phyloP scores from a whole-genome alignment of 192 early-diverging fungal genomes.

The Pilaira anomala region DNA sequence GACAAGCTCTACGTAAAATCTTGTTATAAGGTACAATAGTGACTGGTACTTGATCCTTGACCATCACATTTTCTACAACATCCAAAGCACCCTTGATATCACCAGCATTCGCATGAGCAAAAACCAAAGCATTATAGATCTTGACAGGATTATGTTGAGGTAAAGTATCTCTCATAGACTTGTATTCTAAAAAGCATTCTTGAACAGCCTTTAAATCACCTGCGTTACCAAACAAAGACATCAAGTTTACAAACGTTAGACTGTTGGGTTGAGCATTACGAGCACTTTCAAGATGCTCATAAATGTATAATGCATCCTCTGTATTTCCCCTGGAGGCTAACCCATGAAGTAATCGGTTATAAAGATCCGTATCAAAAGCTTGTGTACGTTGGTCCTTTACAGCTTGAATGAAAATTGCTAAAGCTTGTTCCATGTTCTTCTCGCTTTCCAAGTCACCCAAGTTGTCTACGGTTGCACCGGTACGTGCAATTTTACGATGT shows the following conservation, averaged over 20 bases:
- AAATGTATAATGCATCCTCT: slow-evolving; percentile 30
- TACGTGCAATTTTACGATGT: slow-evolving; percentile 19
- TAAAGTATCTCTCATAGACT: slow-evolving; percentile 6
- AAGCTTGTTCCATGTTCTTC: slow-evolving; percentile 33
- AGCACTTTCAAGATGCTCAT: slow-evolving; percentile 31
- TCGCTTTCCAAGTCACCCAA: slow-evolving; percentile 25
- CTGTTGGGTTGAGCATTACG: slow-evolving; percentile 41
- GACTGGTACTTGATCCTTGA: slow-evolving; percentile 22
- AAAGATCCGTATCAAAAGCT: slow-evolving; percentile 30
- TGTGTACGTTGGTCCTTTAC: slow-evolving; percentile 24
- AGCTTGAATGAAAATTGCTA: slow-evolving; percentile 33
- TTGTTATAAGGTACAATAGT: slow-evolving; percentile 32
- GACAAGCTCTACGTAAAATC: slow-evolving; percentile 25
- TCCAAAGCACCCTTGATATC: slow-evolving; percentile 30
- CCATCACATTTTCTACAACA: slow-evolving; percentile 31
- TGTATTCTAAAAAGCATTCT: slow-evolving; percentile 39
- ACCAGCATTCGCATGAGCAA: slow-evolving; percentile 30
- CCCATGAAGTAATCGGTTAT: slow-evolving; percentile 27
- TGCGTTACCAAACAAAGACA: slow-evolving; percentile 39
- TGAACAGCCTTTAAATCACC: slow-evolving; percentile 26
- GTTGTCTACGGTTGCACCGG: slow-evolving; percentile 10
- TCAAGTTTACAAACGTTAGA: slow-evolving; percentile 52
- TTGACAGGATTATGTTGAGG: slow-evolving; percentile 24
- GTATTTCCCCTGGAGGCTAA: slow-evolving; percentile 28
- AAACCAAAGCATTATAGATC: slow-evolving; percentile 36